phyloP scores from a whole-genome alignment of 176 grass and related monocot species.

The Carex scoparia region DNA sequence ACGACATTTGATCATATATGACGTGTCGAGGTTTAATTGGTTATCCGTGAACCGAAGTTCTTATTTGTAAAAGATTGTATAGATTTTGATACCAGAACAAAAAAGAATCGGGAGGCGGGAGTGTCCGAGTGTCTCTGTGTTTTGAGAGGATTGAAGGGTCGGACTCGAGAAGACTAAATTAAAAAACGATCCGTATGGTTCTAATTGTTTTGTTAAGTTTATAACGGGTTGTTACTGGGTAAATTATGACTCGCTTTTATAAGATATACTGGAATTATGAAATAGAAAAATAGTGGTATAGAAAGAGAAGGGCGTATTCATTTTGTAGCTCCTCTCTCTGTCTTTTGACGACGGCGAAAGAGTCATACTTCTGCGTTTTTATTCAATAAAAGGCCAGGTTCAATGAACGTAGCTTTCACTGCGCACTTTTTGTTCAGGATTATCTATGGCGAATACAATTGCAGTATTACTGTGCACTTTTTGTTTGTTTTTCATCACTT shows the following conservation, averaged over 20 bases:
- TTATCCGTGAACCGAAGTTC: no score
- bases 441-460: neutral
- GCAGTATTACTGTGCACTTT: neutral
- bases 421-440: neutral
- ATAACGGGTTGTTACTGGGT: neutral
- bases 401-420: conserved; percentile 44
- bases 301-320: neutral
- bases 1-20: neutral
- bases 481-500: neutral
- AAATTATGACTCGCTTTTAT: neutral
- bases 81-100: conserved; percentile 11
- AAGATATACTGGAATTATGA: neutral
- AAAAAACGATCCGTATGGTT: neutral
- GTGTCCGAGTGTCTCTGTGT: neutral
- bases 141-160: conserved; percentile 19
- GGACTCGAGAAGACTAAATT: neutral
- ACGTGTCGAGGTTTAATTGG: neutral
- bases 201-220: neutral
- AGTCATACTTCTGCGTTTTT: neutral
- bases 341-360: conserved; percentile 17
- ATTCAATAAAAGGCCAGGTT: conserved; percentile 44
- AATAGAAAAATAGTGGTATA: neutral
- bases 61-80: neutral
- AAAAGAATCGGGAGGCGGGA: neutral
- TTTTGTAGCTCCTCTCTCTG: neutral